Conservation (phyloP, 2,329 filamentous ascomycete species). For the Plenodomus tracheiphilus region DNA sequence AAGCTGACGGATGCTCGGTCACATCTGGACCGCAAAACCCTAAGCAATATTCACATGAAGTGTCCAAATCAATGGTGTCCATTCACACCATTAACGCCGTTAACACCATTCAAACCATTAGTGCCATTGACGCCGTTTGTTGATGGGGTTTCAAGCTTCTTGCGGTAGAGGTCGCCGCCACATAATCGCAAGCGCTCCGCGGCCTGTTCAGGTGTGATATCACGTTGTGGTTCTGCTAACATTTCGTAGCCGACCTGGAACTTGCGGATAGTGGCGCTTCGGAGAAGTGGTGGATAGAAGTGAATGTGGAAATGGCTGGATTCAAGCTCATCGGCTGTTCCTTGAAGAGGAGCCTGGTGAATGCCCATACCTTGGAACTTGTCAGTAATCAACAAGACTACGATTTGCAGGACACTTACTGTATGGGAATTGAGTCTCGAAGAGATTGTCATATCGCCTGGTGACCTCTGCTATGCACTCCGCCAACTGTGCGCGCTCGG, state of each 20-base stretch:
- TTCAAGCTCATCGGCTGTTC: conserved; percentile 80
- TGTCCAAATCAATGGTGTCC: conserved; percentile 1
- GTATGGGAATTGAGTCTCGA: conserved; percentile 96
- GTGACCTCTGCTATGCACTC: conserved; percentile 87
- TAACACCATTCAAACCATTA: conserved; percentile 22
- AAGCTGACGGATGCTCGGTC: neutral
- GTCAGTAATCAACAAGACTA: conserved; percentile 7
- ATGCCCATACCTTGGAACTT: conserved; percentile 73
- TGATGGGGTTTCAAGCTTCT: conserved; percentile 44
- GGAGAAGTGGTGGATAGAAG: conserved; percentile 91
- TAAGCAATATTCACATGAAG: neutral
- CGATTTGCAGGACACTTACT: conserved; percentile 57
- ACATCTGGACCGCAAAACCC: too few relatives aligned
- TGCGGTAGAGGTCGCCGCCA: conserved; percentile 82
- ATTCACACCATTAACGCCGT: conserved; percentile 14
- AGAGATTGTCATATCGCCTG: conserved; percentile 91
- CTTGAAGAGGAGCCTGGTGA: conserved; percentile 89
- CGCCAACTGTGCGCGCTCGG: conserved; percentile 74
- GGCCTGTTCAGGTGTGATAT: conserved; percentile 97
- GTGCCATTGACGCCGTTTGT: neutral
- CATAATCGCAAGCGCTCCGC: conserved; percentile 75
- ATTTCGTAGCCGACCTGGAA: conserved; percentile 97
- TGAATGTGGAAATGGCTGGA: conserved; percentile 93
- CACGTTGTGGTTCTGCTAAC: conserved; percentile 95
- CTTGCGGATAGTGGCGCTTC: conserved; percentile 92